These are phyloP conservation scores for Chaetomium sp. DNA, from an alignment of 2,329 filamentous ascomycete genomes.

Conservation along the genomic window DNA sequence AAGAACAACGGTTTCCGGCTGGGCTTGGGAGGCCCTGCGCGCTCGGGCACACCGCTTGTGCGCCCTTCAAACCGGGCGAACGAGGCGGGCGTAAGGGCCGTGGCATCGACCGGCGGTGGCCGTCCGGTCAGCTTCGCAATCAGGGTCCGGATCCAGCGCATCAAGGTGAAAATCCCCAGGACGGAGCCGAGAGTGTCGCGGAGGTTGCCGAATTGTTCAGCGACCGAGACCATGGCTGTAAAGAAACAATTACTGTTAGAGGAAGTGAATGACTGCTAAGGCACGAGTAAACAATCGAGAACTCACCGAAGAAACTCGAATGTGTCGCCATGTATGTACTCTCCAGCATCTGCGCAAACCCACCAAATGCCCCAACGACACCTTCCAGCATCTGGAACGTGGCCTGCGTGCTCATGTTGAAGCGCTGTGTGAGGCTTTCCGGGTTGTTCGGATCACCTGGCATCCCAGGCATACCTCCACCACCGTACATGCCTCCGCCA, in stretches of 20 bases:
- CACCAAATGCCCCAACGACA: conserved; percentile 91
- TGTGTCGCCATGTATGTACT: conserved; percentile 99
- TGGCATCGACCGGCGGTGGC: conserved; percentile 80
- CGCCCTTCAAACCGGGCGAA: conserved; percentile 86
- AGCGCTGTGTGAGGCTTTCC: conserved; percentile 89
- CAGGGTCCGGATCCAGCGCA: conserved; percentile 89
- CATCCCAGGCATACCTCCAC: conserved; percentile 37
- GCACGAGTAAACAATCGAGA: not conserved
- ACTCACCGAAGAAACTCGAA: conserved; percentile 92
- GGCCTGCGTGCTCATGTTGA: conserved; percentile 88
- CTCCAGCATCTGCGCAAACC: conserved; percentile 98
- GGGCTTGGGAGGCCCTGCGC: conserved; percentile 57
- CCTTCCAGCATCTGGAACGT: conserved; percentile 99
- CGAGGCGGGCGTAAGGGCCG: conserved; percentile 77
- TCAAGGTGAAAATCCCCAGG: conserved; percentile 88
- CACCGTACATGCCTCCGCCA: conserved; percentile 36
- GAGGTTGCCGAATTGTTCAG: conserved; percentile 91
- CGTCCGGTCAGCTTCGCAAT: conserved; percentile 90
- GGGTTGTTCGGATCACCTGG: conserved; percentile 70
- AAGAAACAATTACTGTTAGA: conserved; percentile 43
- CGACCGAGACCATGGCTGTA: conserved; percentile 78
- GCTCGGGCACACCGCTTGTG: conserved; percentile 48
- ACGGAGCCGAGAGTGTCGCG: conserved; percentile 90
- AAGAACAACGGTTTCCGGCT: conserved; percentile 95
- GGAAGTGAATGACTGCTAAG: not conserved